Conservation (phyloP, 1,139 yeast species). For the Hyphopichia fennica region DNA sequence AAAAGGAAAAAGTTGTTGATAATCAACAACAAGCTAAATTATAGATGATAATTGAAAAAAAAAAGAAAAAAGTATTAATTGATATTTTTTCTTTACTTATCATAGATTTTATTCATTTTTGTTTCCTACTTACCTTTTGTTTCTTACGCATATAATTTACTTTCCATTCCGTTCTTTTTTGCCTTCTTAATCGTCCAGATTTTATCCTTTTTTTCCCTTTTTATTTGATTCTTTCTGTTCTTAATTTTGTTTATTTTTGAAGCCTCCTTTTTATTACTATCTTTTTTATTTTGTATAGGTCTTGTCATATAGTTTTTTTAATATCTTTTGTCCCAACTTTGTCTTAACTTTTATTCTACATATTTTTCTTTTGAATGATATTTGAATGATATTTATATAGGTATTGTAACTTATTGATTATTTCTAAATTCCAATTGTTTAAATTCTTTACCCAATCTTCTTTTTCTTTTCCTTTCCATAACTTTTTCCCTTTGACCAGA, state of each 20-base stretch:
- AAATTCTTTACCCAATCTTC: slow-evolving; percentile 88
- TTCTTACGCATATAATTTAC: no score
- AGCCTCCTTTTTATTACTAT: background rate
- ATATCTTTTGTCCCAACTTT: background rate
- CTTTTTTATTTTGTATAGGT: background rate
- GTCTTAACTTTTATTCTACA: background rate
- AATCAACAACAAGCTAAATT: slow-evolving; percentile 3
- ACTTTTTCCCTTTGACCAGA: slow-evolving; percentile 80
- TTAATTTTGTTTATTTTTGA: background rate
- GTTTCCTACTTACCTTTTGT: background rate
- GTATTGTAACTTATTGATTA: background rate
- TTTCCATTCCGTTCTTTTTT: no score
- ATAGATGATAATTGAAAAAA: background rate
- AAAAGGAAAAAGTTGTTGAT: background rate
- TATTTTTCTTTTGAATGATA: no score
- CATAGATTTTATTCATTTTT: no score
- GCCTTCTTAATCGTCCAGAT: no score
- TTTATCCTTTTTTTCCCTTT: background rate
- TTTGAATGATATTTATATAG: background rate
- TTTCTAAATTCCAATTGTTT: slow-evolving; percentile 63
- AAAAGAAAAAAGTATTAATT: no score
- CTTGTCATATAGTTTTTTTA: slow-evolving; percentile 7
- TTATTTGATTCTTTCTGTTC: background rate
- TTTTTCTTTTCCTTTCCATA: slow-evolving; percentile 91
- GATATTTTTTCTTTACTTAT: no score